Evolutionary conservation across 495 filamentous ascomycete species (phyloP), one percentile per base, ranked within the genome.

Genomic region (Alectoria sarmentosa): DNA sequence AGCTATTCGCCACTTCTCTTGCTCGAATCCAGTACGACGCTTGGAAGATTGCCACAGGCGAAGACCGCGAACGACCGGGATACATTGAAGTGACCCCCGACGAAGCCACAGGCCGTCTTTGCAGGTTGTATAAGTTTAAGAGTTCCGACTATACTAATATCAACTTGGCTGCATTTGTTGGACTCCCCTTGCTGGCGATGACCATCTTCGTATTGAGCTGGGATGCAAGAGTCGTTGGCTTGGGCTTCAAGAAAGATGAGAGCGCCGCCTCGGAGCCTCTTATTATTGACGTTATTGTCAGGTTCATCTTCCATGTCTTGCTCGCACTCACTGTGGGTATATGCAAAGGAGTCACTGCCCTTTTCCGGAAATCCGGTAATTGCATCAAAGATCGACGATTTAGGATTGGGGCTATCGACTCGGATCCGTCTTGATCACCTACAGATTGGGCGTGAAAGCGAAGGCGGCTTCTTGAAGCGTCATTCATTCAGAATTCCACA

Each of bases 21-120:
- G 71, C 71, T 11, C 64, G 71, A 15, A 63, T 61, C 30, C 70
- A 72, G 58, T 67, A 62, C 39, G 65, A 72, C 52, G 70, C 67
- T 8, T 60, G 60, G 60, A 48, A 48, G 14, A 70, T 73, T 42
- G 67, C 70, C 21, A 69, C 48, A 32, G 70, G 70, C 6, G 67
- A 69, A 61, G 70, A 65, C 55, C 49, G 38, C 19, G 63, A 64
- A 15, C 63, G 54, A 15, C 36, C 58, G 17, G 70, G 67, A 13
- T 71, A 72, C n/a, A 38, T 58, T 19, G 55, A 66, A 30, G 19
- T 30, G 32, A 65, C 63, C 21, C 66, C 66, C 21, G 64, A 66
- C 32, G 63, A 65, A 46, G 66, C 66, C 21, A 55, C 30, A 26
- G 66, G 64, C 7, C n/a, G 37, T 19, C 49, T 66, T 34, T 68